Evolutionary conservation across 1,139 yeast species (phyloP).

Genomic region (Sugiyamaella neomexicana): DNA sequence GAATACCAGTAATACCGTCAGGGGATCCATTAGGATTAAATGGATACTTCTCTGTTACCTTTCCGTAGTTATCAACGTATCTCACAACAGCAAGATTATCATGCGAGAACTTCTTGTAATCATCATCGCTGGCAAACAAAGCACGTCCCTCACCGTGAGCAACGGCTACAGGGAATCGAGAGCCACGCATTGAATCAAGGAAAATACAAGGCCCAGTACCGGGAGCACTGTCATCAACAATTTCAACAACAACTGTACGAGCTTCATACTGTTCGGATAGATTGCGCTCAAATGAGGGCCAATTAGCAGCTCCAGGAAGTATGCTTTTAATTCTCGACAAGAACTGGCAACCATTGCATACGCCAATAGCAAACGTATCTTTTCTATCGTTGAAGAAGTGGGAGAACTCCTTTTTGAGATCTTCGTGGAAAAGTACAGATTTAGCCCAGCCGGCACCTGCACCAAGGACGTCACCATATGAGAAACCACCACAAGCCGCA

Average conservation of each 20-base stretch:
- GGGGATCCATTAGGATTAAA: constrained; percentile 97
- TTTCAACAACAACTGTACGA: constrained; percentile 87
- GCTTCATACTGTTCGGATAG: constrained; percentile 95
- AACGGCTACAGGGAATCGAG: constrained; percentile 91
- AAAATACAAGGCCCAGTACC: constrained; percentile 61
- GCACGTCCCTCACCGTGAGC: constrained; percentile 99
- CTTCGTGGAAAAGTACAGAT: constrained; percentile 84
- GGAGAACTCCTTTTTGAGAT: constrained; percentile 72
- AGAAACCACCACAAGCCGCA: constrained; percentile 99
- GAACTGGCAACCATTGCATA: constrained; percentile 99
- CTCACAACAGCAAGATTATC: constrained; percentile 61
- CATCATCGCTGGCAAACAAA: constrained; percentile 52
- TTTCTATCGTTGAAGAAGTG: constrained; percentile 80
- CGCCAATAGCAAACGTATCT: constrained; percentile 98
- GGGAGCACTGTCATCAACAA: constrained; percentile 50
- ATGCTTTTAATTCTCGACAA: constrained; percentile 81
- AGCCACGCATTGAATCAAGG: constrained; percentile 87
- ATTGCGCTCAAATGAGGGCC: constrained; percentile 97
- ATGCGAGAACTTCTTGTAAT: constrained; percentile 49
- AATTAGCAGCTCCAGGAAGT: constrained; percentile 91
- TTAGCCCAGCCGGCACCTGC: constrained; percentile 99
- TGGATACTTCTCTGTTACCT: constrained; percentile 79
- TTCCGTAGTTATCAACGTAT: constrained; percentile 89
- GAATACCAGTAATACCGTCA: constrained; percentile 88
- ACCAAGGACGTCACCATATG: constrained; percentile 98